These are phyloP conservation scores for Cantharellus anzutake DNA, from an alignment of 768 basidiomycete genomes.

Conservation along the genomic window DNA sequence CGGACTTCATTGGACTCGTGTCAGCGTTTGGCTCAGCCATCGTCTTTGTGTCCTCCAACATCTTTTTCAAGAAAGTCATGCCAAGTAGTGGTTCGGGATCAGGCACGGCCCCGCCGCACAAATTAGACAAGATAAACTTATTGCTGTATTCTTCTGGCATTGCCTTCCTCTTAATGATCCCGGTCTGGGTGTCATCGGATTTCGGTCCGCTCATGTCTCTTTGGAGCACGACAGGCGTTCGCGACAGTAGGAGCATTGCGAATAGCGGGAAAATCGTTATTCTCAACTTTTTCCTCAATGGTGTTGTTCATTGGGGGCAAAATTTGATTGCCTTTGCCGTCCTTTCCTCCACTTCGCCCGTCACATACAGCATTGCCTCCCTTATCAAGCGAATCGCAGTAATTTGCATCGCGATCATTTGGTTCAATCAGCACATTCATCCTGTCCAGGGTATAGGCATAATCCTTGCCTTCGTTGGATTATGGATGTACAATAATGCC, in stretches of 20 bases:
- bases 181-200: constrained; percentile 85
- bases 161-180: constrained; percentile 92
- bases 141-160: constrained; percentile 85
- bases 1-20: constrained; percentile 69
- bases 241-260: not conserved
- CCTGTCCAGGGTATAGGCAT: constrained; percentile 82
- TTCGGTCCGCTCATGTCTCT: constrained; percentile 37
- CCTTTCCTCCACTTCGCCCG: constrained; percentile 87
- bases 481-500: constrained; percentile 92
- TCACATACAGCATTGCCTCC: constrained; percentile 97
- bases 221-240: constrained; percentile 11
- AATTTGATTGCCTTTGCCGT: constrained; percentile 97
- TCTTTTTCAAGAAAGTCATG: constrained; percentile 98
- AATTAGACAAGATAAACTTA: constrained; percentile 93
- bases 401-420: constrained; percentile 92
- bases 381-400: constrained; percentile 96
- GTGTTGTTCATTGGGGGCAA: constrained; percentile 89
- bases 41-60: constrained; percentile 94
- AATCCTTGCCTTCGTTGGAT: constrained; percentile 65
- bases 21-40: constrained; percentile 95
- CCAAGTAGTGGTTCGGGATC: constrained; percentile 29
- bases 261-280: constrained; percentile 26
- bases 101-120: constrained; percentile 30
- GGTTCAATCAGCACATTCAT: constrained; percentile 83
- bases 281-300: constrained; percentile 83